A percentile compares a stretch with the other conserved stretches of the same genome.
phyloP scores from a whole-genome alignment of 2,329 filamentous ascomycete species.

The Plenodomus tracheiphilus region DNA sequence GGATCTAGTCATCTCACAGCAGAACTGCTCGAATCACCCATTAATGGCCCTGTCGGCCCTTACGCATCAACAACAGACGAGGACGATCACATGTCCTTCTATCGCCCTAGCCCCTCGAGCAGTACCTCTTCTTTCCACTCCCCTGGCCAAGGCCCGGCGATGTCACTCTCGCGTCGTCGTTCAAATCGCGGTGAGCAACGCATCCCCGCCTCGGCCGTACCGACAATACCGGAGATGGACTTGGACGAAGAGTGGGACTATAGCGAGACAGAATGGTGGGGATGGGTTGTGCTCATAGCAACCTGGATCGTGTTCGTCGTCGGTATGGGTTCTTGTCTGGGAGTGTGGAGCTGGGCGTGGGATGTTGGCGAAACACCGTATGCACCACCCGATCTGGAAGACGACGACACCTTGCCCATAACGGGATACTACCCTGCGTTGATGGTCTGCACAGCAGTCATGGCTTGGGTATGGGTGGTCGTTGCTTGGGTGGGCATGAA shows the following conservation, averaged over 20 bases:
- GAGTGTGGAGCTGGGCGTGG: constrained; percentile 98
- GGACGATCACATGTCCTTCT: constrained; percentile 73
- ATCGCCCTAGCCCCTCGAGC: constrained; percentile 42
- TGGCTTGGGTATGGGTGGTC: constrained; percentile 99
- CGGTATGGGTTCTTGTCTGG: constrained; percentile 93
- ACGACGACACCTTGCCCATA: constrained; percentile 92
- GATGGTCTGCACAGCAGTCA: constrained; percentile 90
- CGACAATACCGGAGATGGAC: constrained; percentile 28
- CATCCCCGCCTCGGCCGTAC: constrained; percentile 26
- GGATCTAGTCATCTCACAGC: constrained; percentile 18
- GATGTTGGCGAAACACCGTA: constrained; percentile 96
- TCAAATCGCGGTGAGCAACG: constrained; percentile 32
- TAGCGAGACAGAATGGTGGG: constrained; percentile 95
- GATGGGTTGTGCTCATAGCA: constrained; percentile 85
- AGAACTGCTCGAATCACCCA: constrained; percentile 39
- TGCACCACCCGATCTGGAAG: constrained; percentile 90
- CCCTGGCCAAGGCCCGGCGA: constrained; percentile 18
- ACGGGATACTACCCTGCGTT: constrained; percentile 96
- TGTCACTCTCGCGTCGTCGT: constrained; percentile 35
- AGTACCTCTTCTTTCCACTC: constrained; percentile 47
- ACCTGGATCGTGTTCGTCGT: constrained; percentile 97
- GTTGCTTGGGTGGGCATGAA: constrained; percentile 99
- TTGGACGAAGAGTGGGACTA: constrained; percentile 76
- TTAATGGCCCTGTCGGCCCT: constrained; percentile 60
- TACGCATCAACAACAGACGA: constrained; percentile 81